phyloP scores from a whole-genome alignment of 177 flowering plant species.

The Telopea speciosissima region DNA sequence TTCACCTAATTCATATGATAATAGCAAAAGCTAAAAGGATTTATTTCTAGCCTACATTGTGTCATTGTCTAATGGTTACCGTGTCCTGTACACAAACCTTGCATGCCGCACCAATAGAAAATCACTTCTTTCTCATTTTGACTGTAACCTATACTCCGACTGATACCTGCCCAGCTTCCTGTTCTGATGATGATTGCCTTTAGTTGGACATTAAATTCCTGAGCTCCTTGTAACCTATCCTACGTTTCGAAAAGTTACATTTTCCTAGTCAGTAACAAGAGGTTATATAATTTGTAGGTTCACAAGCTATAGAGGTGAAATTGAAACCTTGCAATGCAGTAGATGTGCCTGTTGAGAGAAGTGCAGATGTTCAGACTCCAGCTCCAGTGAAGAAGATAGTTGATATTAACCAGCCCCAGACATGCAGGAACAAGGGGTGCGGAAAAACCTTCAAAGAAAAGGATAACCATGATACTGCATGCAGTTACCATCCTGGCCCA shows the following conservation, averaged over 20 bases:
- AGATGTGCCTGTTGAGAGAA: slow-evolving; percentile 23
- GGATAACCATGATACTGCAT: slow-evolving; percentile 82
- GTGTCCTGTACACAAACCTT: no score
- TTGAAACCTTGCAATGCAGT: slow-evolving; percentile 20
- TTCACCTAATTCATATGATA: no score
- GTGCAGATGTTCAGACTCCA: slow-evolving; percentile 24
- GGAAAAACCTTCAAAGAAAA: slow-evolving; percentile 80
- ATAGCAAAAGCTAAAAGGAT: no score
- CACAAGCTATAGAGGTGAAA: slow-evolving; percentile 30
- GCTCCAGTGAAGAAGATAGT: slow-evolving; percentile 50
- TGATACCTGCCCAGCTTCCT: no score
- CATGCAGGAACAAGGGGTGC: slow-evolving; percentile 80
- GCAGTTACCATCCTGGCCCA: slow-evolving; percentile 91
- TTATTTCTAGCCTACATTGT: no score
- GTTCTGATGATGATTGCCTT: no score
- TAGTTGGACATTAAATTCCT: not conserved
- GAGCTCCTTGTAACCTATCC: not conserved
- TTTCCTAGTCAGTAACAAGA: not conserved
- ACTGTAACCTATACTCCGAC: no score
- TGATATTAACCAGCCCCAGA: slow-evolving; percentile 61
- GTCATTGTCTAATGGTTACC: no score
- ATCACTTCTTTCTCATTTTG: no score
- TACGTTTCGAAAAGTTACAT: not conserved
- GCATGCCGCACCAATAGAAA: no score
- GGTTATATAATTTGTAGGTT: slow-evolving; percentile 31